Percentiles rank a stretch among this genome's conserved stretches.
phyloP scores from a whole-genome alignment of 2,329 filamentous ascomycete genomes.

The Pestalotiopsis sp. region DNA sequence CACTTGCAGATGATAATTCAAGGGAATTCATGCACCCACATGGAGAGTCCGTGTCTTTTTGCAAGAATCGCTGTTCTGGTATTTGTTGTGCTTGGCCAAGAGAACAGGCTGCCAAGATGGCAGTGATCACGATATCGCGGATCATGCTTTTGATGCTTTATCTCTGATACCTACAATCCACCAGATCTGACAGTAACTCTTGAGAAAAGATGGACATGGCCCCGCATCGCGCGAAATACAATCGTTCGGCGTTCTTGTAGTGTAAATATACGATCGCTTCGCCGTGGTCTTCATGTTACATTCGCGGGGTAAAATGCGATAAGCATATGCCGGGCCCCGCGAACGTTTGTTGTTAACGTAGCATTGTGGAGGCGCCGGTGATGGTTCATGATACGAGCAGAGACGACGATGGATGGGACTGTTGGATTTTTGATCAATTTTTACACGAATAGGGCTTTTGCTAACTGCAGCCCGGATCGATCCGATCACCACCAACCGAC shows the following conservation, averaged over 20 bases:
- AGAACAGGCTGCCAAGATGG: not conserved
- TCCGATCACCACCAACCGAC: not conserved
- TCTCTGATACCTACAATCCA: not conserved
- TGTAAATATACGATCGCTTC: not conserved
- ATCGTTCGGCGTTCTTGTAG: not conserved
- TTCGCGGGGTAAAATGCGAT: not conserved
- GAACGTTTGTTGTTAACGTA: not conserved
- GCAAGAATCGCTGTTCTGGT: not conserved
- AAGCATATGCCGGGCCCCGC: slow-evolving; percentile 1
- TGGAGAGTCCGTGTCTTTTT: not conserved
- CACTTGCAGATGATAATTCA: too few relatives aligned
- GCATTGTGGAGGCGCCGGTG: not conserved
- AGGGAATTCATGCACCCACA: not conserved
- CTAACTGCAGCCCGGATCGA: not conserved
- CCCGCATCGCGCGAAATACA: not conserved
- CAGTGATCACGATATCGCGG: not conserved
- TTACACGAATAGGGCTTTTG: not conserved
- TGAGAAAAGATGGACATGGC: too few relatives aligned
- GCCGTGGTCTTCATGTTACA: not conserved
- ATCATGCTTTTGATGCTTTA: not conserved
- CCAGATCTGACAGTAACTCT: not conserved
- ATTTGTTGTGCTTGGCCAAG: not conserved
- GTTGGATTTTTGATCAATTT: not conserved
- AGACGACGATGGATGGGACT: not conserved
- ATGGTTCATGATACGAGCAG: not conserved